Percentiles rank a stretch among this genome's conserved stretches.
phyloP scores from a whole-genome alignment of 1,139 yeast genomes.

The Meyerozyma athensensis region DNA sequence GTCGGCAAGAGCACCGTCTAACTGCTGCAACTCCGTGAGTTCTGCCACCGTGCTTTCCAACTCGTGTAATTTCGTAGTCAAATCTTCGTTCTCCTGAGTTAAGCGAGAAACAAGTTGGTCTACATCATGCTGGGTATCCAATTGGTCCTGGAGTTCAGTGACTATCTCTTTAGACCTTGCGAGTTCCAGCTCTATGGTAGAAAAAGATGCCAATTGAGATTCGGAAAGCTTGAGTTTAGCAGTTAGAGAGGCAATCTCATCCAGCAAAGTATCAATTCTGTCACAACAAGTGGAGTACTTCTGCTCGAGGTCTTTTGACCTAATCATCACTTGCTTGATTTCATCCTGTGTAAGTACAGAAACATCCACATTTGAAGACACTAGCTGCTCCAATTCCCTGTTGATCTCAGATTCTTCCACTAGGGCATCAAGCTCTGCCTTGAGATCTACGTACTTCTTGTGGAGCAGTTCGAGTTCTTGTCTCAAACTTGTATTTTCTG shows the following conservation, averaged over 20 bases:
- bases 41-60: conserved; percentile 47
- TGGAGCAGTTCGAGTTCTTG: conserved; percentile 25
- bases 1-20: conserved; percentile 62
- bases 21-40: conserved; percentile 52
- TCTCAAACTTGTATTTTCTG: conserved; percentile 33
- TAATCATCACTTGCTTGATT: conserved; percentile 18
- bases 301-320: conserved; percentile 26
- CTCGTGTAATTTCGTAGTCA: conserved; percentile 32
- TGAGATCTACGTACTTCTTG: conserved; percentile 31
- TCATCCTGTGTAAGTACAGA: conserved; percentile 14
- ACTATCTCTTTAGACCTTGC: conserved; percentile 37
- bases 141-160: conserved; percentile 37
- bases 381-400: conserved; percentile 35
- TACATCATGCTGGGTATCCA: conserved; percentile 41
- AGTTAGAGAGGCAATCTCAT: conserved; percentile 11
- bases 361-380: conserved; percentile 17
- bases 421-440: conserved; percentile 35
- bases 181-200: conserved; percentile 23
- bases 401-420: conserved; percentile 45
- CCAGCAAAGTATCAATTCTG: conserved; percentile 19
- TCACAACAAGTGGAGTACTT: conserved; percentile 23
- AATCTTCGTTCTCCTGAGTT: conserved; percentile 48
- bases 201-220: neutral
- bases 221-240: conserved; percentile 13
- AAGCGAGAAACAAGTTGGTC: conserved; percentile 51